Base-by-base conservation (phyloP, 306 rosid species). In the Quercus engelmannii region DNA sequence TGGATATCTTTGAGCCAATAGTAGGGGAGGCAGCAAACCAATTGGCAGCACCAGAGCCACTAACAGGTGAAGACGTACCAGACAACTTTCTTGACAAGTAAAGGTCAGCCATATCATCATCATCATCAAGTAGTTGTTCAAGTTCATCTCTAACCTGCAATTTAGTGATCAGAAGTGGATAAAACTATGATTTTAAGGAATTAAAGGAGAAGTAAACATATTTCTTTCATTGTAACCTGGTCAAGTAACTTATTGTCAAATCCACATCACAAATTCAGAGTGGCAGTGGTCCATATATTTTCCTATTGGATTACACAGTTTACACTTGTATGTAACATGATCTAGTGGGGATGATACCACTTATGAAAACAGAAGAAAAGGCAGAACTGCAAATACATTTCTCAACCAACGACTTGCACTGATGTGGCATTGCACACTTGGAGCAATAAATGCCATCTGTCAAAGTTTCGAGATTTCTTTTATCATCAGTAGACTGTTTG, bases 101-200 rank as follows among this genome's bases (percentile, higher is more conserved):
- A 38, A 95, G 96, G 76, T 93, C 99, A 46, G 99, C 97, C 99
- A 92, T 93, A 79, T 95, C 98, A 33, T 93, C 99, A 0, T 95
- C 99, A 59, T 95, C 99, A 68, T 93, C 98, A 80, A 91, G 89
- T 78, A 95, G 87, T 83, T 95, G 99, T 72, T 93, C 99, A 55
- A 93, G 98, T 75, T 91, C 99, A 69, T 95, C 99, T 85, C 98
- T 88, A 55, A 92, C 92, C 97, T 92, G 56, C 38, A 82, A 74
- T 41, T 49, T 57, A 59, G 76, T 58, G 18, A 73, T 6, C 33
- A 76, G n/a, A 18, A 10, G 31, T 17, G 11, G 21, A 54, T 55
- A 59, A 26, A 33, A 17, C 65, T 64, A 69, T 69, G 15, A 31
- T 33, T 58, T 5, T 63, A 79, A 43, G 10, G 51, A 62, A 38